These are phyloP conservation scores for Colletotrichum cordylinicola DNA, from an alignment of 2,329 filamentous ascomycete genomes.

Conservation along the genomic window DNA sequence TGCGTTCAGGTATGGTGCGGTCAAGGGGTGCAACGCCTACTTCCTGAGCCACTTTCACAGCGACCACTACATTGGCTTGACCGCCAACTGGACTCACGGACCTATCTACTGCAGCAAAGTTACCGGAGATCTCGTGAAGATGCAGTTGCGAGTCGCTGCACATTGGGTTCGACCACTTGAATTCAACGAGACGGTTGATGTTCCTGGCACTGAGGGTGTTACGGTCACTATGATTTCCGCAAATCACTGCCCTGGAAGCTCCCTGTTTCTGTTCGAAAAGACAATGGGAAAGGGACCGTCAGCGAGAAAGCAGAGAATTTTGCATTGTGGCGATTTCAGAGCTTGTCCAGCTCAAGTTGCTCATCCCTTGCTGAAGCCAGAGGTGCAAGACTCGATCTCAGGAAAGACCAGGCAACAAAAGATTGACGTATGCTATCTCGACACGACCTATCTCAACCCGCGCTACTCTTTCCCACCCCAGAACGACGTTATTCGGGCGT, in stretches of 20 bases:
- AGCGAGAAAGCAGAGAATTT: constrained; percentile 73
- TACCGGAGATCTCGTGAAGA: constrained; percentile 86
- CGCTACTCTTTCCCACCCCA: constrained; percentile 95
- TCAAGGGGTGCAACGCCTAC: constrained; percentile 91
- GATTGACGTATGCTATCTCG: constrained; percentile 94
- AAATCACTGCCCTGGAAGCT: constrained; percentile 96
- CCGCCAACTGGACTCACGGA: constrained; percentile 86
- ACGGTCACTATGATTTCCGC: constrained; percentile 93
- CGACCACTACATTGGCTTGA: constrained; percentile 94
- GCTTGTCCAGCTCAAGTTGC: constrained; percentile 84
- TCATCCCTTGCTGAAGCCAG: constrained; percentile 82
- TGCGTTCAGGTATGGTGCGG: constrained; percentile 92
- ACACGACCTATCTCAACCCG: constrained; percentile 95
- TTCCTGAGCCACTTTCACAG: constrained; percentile 98
- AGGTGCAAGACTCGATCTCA: constrained; percentile 71
- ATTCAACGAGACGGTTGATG: constrained; percentile 79
- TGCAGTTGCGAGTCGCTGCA: constrained; percentile 83
- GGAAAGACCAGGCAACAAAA: constrained; percentile 81
- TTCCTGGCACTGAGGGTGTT: constrained; percentile 83
- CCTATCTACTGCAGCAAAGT: constrained; percentile 96
- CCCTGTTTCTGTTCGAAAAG: constrained; percentile 92
- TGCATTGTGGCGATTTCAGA: constrained; percentile 96
- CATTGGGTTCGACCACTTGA: constrained; percentile 87
- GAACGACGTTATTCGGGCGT: constrained; percentile 84
- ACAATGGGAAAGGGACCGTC: constrained; percentile 64